Conservation (phyloP, 352 stramenopile genomes). For the Phytophthora cactorum region DNA sequence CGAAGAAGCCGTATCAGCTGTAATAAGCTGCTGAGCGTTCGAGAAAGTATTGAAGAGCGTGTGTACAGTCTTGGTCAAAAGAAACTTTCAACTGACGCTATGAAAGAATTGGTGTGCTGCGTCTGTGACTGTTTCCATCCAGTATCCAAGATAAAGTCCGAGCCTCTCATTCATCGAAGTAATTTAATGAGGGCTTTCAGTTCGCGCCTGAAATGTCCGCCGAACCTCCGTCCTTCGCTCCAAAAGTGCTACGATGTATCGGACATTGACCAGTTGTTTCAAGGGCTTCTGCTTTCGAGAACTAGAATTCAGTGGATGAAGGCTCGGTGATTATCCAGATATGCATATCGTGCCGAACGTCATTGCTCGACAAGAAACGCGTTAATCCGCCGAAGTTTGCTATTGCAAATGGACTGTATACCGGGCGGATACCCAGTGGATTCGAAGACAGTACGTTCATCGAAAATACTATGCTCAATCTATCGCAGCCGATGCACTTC, state of each 20-base stretch:
- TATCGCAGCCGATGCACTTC: conserved; percentile 9
- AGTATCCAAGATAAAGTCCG: not conserved
- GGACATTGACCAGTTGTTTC: not conserved
- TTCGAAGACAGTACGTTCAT: not conserved
- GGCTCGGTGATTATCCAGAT: not conserved
- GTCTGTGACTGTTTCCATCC: not conserved
- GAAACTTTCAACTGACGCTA: not conserved
- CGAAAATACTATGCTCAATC: conserved; percentile 11
- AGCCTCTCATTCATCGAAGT: not conserved
- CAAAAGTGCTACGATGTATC: not conserved
- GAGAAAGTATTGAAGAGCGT: not conserved
- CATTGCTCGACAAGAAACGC: not conserved
- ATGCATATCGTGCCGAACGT: conserved; percentile 2
- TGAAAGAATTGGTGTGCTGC: not conserved
- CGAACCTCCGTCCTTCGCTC: not conserved
- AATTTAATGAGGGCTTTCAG: not conserved
- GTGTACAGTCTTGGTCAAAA: not conserved
- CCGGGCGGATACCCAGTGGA: not conserved
- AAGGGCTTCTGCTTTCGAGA: not conserved
- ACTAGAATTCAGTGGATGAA: not conserved
- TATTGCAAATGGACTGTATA: conserved; percentile 1
- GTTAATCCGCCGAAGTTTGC: not conserved
- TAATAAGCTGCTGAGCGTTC: not conserved
- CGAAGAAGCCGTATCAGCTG: not conserved
- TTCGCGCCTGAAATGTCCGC: not conserved